Base-by-base conservation (phyloP, 2,329 filamentous ascomycete genomes). In the Shiraia sp. region DNA sequence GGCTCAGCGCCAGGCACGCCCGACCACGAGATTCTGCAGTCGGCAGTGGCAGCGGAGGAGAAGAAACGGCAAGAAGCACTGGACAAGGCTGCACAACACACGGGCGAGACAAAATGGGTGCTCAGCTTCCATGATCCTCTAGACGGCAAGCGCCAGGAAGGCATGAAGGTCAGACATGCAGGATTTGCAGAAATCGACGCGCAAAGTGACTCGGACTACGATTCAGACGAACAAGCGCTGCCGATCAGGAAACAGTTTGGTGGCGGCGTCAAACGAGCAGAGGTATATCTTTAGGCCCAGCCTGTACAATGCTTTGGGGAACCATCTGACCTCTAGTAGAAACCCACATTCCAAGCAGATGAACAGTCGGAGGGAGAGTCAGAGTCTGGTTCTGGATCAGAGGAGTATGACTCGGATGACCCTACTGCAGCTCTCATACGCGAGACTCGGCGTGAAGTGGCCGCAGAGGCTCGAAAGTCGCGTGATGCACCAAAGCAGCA, bases 61-160 rank as follows among this genome's bases (percentile, higher is more conserved):
- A 76, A 77, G 36, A 85, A 83, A 57, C 79, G 82, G 7, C 77
- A 81, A 60, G 65, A 70, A 36, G 71, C 69, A 10, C 45, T 88
- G 10, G 80, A 84, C 46, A 79, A 78, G 55, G 81, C 83, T 47
- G 81, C 82, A 7, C 77, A 79, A 13, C 78, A 81, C 49, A 71
- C 80, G 30, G 82, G 84, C 37, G 88, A 91, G 65, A 86, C 85
- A 13, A 83, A 85, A 63, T 92, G 88, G 88, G 85, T 88, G 13
- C 72, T 91, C 40, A 83, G 82, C 47, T 77, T 81, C 37, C 72
- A 74, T 33, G 69, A 76, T 38, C 57, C 65, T 16, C 66, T 73
- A 42, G 59, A 71, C 28, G 72, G 57, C 24, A 59, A 66, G 36
- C 63, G 66, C 10, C 59, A 81, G 38, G 54, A 56, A 10, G 40